Percentiles rank a stretch among this genome's conserved stretches.
Evolutionary conservation across 768 basidiomycete genomes (phyloP).

Genomic region (Kwoniella dendrophila): DNA sequence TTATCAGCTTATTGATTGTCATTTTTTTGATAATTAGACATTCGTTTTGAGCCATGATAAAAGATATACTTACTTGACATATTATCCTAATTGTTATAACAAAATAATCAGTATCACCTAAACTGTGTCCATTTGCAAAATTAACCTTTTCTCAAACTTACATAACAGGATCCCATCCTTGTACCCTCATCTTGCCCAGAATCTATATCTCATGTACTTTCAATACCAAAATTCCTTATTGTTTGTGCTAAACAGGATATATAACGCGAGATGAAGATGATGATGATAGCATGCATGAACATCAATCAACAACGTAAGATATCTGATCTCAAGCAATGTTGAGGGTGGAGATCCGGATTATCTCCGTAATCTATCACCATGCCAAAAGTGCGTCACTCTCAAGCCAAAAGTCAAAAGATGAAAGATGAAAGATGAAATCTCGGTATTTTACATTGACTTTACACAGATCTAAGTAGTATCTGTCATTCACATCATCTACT

Average conservation of each 20-base stretch:
- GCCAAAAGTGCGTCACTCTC: not conserved
- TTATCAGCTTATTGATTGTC: too few species aligned
- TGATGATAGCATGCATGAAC: too few species aligned
- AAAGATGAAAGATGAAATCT: not conserved
- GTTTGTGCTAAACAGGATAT: too few species aligned
- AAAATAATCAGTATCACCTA: not conserved
- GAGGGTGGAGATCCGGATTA: not conserved
- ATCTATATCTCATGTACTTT: not conserved
- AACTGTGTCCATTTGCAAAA: too few species aligned
- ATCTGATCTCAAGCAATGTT: not conserved
- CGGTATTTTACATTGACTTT: too few species aligned
- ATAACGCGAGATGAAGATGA: too few species aligned
- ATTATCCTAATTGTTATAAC: constrained; percentile 60
- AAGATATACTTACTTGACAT: constrained; percentile 67
- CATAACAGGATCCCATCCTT: constrained; percentile 85
- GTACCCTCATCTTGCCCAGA: constrained; percentile 43
- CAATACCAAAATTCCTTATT: not conserved
- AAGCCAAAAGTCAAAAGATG: not conserved
- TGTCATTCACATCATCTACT: too few species aligned
- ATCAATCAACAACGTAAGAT: too few species aligned
- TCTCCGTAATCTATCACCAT: not conserved
- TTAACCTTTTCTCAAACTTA: too few species aligned
- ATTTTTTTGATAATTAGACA: too few species aligned
- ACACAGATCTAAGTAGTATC: too few species aligned
- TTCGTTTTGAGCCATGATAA: not conserved